Percentiles rank a stretch among this genome's conserved stretches.
Conservation (phyloP, 257 asterid genomes). For the Cordia subcordata region DNA sequence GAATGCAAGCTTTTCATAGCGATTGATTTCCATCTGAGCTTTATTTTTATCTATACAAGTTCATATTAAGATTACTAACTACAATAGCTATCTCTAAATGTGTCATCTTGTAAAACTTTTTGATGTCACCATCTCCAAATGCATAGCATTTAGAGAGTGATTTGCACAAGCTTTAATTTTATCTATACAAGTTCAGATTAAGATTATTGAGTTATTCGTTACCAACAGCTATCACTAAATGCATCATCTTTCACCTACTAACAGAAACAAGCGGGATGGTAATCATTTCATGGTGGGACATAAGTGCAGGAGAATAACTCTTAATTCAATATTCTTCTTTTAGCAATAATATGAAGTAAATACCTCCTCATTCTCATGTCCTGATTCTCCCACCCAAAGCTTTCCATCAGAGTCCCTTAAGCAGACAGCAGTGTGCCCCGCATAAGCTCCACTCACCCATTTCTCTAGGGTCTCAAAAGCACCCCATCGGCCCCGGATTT, state of each 20-base stretch:
- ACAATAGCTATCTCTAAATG: not conserved
- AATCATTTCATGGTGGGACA: no score
- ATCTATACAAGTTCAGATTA: not conserved
- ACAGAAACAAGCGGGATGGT: no score
- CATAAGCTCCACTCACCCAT: constrained; percentile 88
- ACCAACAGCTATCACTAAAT: not conserved
- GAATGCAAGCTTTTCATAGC: no score
- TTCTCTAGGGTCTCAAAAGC: constrained; percentile 88
- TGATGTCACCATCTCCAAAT: no score
- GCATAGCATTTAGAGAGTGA: no score
- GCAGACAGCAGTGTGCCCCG: constrained; percentile 86
- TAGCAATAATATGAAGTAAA: constrained; percentile 6
- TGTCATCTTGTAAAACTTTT: not conserved
- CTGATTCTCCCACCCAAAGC: constrained; percentile 93
- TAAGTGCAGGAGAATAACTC: not conserved
- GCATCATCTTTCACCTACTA: not conserved
- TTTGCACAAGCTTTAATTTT: no score
- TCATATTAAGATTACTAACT: not conserved
- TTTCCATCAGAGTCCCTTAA: constrained; percentile 72
- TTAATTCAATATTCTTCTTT: not conserved
- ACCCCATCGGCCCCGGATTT: constrained; percentile 89
- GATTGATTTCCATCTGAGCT: no score
- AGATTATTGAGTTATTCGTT: not conserved
- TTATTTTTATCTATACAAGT: not conserved
- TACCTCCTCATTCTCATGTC: constrained; percentile 78